Percentiles rank a stretch among this genome's conserved stretches.
Conservation (phyloP, 306 rosid genomes). For the Ochetophila trinervis region DNA sequence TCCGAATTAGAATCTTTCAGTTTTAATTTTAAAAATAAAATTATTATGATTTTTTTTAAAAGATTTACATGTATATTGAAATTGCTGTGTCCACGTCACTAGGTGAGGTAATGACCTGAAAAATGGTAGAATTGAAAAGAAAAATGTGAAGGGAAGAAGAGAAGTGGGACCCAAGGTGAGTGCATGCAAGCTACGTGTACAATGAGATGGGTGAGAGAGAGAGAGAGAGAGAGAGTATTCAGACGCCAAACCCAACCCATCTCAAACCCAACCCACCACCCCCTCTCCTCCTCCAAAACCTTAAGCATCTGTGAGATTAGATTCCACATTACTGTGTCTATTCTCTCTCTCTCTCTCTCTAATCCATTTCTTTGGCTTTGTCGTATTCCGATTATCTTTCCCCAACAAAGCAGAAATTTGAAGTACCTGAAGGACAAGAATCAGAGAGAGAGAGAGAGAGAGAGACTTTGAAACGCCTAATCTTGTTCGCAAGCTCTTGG, state of each 20-base stretch:
- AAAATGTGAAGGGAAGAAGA: neutral
- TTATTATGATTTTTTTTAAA: too few relatives aligned
- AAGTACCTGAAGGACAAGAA: constrained; percentile 13
- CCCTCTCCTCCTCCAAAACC: neutral
- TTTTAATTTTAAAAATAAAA: too few relatives aligned
- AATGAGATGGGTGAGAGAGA: constrained; percentile 14
- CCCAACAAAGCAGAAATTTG: neutral
- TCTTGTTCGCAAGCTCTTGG: constrained; percentile 10
- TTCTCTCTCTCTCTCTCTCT: constrained; percentile 9
- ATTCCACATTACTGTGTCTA: constrained; percentile 20
- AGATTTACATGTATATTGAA: too few relatives aligned
- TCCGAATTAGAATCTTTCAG: too few relatives aligned
- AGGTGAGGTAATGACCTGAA: too few relatives aligned
- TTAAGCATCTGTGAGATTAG: constrained; percentile 13
- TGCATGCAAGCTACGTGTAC: constrained; percentile 31
- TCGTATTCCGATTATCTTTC: constrained; percentile 19
- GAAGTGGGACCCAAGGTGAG: constrained; percentile 16
- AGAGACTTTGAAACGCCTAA: constrained; percentile 10
- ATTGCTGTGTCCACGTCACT: too few relatives aligned
- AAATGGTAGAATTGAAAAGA: too few relatives aligned
- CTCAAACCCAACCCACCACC: constrained; percentile 1
- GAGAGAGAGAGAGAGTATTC: neutral
- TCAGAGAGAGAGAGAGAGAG: constrained; percentile 10
- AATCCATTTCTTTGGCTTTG: constrained; percentile 13
- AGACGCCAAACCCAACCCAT: neutral